These are phyloP conservation scores for Fraxinus greggii DNA, from an alignment of 305 asterid genomes.

Conservation along the genomic window DNA sequence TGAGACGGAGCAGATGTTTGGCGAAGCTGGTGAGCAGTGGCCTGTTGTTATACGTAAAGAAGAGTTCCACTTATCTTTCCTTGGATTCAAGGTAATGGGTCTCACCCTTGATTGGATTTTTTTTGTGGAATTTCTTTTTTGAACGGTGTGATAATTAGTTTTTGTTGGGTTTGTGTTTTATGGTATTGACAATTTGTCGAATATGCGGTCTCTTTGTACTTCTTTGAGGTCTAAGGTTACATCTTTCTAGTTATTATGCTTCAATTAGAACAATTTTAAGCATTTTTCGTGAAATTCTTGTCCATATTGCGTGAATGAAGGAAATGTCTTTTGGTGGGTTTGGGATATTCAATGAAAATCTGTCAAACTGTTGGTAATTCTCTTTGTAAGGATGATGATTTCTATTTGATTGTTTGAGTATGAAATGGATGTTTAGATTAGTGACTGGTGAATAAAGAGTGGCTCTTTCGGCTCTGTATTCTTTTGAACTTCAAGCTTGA, in stretches of 20 bases:
- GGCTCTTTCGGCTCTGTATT: neutral
- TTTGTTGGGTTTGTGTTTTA: neutral
- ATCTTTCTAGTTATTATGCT: neutral
- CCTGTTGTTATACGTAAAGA: conserved; percentile 69
- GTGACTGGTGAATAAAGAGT: neutral
- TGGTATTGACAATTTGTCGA: conserved; percentile 37
- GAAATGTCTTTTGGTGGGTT: neutral
- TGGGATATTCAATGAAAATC: neutral
- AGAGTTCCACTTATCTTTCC: conserved; percentile 55
- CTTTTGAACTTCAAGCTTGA: neutral
- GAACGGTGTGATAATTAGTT: neutral
- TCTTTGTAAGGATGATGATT: neutral
- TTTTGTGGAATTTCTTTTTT: neutral
- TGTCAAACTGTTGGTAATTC: neutral
- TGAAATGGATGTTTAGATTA: neutral
- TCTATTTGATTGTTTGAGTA: neutral
- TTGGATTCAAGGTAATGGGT: conserved; percentile 62
- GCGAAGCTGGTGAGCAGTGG: conserved; percentile 87
- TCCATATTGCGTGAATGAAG: neutral
- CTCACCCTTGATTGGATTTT: neutral
- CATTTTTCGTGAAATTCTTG: neutral
- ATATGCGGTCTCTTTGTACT: conserved; percentile 17
- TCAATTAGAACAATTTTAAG: neutral
- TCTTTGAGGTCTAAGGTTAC: neutral
- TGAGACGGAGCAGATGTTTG: conserved; percentile 90